Evolutionary conservation across 805 yeast genomes (phyloP).

Genomic region (Schizosaccharomyces japonicus): DNA sequence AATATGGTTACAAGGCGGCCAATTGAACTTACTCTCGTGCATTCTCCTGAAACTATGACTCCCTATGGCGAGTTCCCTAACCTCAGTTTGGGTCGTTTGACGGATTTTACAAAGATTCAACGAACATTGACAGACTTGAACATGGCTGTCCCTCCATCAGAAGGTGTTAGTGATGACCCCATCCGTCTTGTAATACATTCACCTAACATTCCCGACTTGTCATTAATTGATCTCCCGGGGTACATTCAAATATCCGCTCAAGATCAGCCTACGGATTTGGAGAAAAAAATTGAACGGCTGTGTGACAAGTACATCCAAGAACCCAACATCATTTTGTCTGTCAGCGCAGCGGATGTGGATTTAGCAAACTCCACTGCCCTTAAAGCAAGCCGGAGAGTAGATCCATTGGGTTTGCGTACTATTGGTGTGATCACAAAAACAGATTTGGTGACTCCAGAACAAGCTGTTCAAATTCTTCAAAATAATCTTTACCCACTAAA

Average conservation of each 20-base stretch:
- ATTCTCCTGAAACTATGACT: slow-evolving; percentile 57
- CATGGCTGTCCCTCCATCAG: slow-evolving; percentile 69
- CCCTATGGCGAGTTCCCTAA: slow-evolving; percentile 89
- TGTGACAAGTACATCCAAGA: slow-evolving; percentile 70
- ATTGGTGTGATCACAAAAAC: slow-evolving; percentile 88
- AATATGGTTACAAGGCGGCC: slow-evolving; percentile 98
- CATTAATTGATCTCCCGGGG: slow-evolving; percentile 89
- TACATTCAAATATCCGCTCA: slow-evolving; percentile 92
- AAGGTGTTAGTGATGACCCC: slow-evolving; percentile 80
- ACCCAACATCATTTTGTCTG: slow-evolving; percentile 86
- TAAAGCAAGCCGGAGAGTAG: slow-evolving; percentile 68
- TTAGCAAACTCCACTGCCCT: slow-evolving; percentile 87
- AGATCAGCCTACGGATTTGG: slow-evolving; percentile 74
- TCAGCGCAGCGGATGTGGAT: slow-evolving; percentile 94
- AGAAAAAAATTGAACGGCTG: slow-evolving; percentile 48
- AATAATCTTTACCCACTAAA: slow-evolving; percentile 70
- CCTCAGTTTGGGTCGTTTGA: slow-evolving; percentile 51
- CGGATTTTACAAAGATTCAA: slow-evolving; percentile 76
- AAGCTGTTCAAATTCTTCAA: slow-evolving; percentile 41
- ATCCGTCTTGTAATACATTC: slow-evolving; percentile 79
- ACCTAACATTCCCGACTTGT: slow-evolving; percentile 73
- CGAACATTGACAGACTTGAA: slow-evolving; percentile 68
- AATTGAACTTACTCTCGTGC: slow-evolving; percentile 75
- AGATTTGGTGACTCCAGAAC: slow-evolving; percentile 61
- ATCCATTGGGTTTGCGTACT: slow-evolving; percentile 86